Evolutionary conservation across 345 rosid species (phyloP).

Genomic region (Sisymbrium irio): DNA sequence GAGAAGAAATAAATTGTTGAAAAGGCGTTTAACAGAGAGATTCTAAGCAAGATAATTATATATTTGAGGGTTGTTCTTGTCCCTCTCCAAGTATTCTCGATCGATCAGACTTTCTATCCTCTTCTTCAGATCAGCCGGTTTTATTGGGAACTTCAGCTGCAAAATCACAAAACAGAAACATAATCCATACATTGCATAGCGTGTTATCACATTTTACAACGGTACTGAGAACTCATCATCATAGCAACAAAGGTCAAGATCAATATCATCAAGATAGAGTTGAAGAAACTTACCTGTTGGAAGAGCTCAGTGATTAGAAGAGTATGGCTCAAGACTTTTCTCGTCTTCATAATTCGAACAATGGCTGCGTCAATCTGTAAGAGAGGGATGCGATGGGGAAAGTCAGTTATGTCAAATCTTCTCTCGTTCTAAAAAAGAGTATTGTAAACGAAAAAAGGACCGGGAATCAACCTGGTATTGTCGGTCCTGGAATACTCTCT

Average conservation of each 20-base stretch:
- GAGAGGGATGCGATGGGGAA: neutral
- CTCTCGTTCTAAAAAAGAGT: neutral
- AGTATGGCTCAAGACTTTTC: conserved; percentile 96
- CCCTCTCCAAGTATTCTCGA: conserved; percentile 97
- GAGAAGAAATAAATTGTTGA: conserved; percentile 10
- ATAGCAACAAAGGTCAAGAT: neutral
- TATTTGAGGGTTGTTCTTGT: conserved; percentile 95
- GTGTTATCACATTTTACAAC: neutral
- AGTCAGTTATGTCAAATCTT: neutral
- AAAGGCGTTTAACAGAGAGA: conserved; percentile 7
- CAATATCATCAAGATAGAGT: neutral
- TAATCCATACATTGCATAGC: neutral
- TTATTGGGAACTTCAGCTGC: conserved; percentile 95
- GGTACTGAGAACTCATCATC: neutral
- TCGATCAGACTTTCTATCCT: conserved; percentile 94
- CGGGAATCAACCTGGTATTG: conserved; percentile 79
- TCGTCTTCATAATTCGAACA: conserved; percentile 97
- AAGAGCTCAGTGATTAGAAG: conserved; percentile 98
- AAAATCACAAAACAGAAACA: conserved; percentile 3
- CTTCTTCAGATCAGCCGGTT: conserved; percentile 97
- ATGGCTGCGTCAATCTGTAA: conserved; percentile 96
- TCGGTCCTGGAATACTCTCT: conserved; percentile 96
- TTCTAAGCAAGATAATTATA: conserved; percentile 84
- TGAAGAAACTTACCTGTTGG: conserved; percentile 72
- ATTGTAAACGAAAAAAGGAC: neutral